Base-by-base conservation (phyloP, 306 rosid species). In the Inga oerstediana region DNA sequence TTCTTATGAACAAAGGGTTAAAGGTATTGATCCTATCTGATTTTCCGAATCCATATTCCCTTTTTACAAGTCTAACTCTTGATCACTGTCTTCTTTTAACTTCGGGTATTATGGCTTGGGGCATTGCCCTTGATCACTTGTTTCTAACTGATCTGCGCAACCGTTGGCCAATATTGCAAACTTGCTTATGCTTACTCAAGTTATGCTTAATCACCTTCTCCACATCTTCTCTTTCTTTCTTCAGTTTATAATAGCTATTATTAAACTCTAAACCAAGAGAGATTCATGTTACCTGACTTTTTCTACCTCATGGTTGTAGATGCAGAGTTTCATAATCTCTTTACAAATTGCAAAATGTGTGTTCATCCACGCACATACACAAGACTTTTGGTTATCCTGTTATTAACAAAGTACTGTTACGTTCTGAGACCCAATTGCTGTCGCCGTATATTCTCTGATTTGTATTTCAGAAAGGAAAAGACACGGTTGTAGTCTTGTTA, bases 1-100 rank as follows among this genome's bases (percentile, higher is more conserved):
- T 74, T 15, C 82, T 66, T 89, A 89, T 83, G 89, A 87, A 16
- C 92, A 71, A 79, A 89, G 89, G 84, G 89, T 89, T 78, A 87
- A 89, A 85, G 92, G 92, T 87, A 78, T 77, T 61, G 10, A 59
- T 72, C 76, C 19, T 39, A 61, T 81, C 56, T 67, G 13, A 59
- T 72, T 65, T 80, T 73, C 62, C 12, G 20, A 19, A 19, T 56
- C 81, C 7, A 80, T 85, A 72, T 81, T 81, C 67, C 37, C 69
- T 77, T 56, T 80, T 48, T 74, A 32, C 2, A 35, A 65, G 3
- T 65, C 20, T 32, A 34, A 34, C 3, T 32, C 34, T 35, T 35
- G 43, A 65, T 32, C 10, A 7, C 20, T 16, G 14, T 14, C 41
- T 30, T 32, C 37, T 11, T 64, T 64, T 64, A 27, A 12, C 13